Evolutionary conservation across 352 stramenopile genomes (phyloP), one percentile per base, ranked within the genome.

Genomic region (Phytophthora foliorum): DNA sequence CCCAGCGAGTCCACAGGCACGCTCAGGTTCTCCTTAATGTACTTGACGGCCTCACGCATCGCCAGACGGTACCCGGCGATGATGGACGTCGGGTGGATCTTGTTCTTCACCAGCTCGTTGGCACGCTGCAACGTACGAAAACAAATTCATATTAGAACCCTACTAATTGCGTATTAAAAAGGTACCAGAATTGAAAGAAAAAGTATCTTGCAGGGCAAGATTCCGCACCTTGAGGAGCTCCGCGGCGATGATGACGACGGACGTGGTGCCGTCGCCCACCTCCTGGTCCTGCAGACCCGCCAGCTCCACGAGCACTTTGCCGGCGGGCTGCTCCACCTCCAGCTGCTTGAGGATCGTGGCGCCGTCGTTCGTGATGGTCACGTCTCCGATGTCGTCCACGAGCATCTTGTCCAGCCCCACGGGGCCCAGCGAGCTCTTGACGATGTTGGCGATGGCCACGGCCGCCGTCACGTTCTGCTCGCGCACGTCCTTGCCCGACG

Each of bases 301-400:
- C 16, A 99, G 86, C 75, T 99, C 98, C 6, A 99, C 98, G 8
- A 99, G 82, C 13, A 99, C 97, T 63, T 99, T 99, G 27, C 97
- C 98, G 3, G 98, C 98, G 25, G 98, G 98, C 80, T 99, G 98
- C 72, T 99, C 98, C 10, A 99, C 98, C 67, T 99, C 97, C 32
- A 99, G 84, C 71, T 98, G 97, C 86, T 99, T 98, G 50, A 99
- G 84, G 77, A 99, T 99, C 36, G 98, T 99, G n/a, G 98, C 98
- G 51, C 98, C 98, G 73, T 99, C 98, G 84, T 99, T 99, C 17
- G 98, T 99, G 77, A 99, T 99, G 17, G 97, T 99, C 53, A 99
- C 98, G 83, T 99, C 98, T 60, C 98, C 98, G 69, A 99, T 99
- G 80, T 97, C 90, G 77, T 98, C 91, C 50, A 98, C 98, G 17